phyloP scores from a whole-genome alignment of 352 stramenopile species.

The Phytophthora kernoviae region DNA sequence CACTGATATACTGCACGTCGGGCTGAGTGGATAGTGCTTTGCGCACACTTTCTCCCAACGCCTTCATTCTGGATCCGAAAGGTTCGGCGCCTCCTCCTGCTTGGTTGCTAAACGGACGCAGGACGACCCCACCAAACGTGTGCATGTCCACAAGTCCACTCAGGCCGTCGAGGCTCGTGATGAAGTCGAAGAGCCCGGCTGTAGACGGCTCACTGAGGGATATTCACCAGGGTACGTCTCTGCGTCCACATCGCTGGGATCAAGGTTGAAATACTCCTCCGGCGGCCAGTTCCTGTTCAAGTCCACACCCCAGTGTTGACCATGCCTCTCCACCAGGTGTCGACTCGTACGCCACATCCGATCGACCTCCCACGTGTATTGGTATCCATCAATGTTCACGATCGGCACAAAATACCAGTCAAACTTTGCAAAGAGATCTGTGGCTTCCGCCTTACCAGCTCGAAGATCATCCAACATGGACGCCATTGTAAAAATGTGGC shows the following conservation, averaged over 20 bases:
- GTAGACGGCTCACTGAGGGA: constrained; percentile 68
- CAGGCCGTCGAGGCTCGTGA: constrained; percentile 46
- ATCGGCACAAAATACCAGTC: constrained; percentile 85
- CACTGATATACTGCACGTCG: constrained; percentile 50
- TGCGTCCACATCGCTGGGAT: constrained; percentile 36
- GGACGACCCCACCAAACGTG: constrained; percentile 56
- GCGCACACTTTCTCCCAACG: constrained; percentile 48
- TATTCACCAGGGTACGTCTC: constrained; percentile 67
- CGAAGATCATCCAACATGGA: constrained; percentile 47
- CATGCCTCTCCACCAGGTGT: constrained; percentile 37
- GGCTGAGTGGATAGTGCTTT: constrained; percentile 49
- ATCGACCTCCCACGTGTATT: constrained; percentile 67
- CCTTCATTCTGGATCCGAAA: constrained; percentile 54
- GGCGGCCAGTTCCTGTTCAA: constrained; percentile 79
- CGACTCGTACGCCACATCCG: constrained; percentile 75
- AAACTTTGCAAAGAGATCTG: constrained; percentile 42
- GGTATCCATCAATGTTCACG: constrained; percentile 82
- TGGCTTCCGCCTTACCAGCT: constrained; percentile 19
- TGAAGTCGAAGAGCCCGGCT: constrained; percentile 55
- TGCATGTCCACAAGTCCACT: constrained; percentile 72
- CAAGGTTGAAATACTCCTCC: constrained; percentile 58
- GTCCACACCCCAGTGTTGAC: constrained; percentile 58
- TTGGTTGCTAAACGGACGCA: constrained; percentile 72
- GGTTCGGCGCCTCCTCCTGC: constrained; percentile 40
- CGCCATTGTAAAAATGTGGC: constrained; percentile 55